phyloP scores from a whole-genome alignment of 176 grass and related monocot species.

The Zizania latifolia region DNA sequence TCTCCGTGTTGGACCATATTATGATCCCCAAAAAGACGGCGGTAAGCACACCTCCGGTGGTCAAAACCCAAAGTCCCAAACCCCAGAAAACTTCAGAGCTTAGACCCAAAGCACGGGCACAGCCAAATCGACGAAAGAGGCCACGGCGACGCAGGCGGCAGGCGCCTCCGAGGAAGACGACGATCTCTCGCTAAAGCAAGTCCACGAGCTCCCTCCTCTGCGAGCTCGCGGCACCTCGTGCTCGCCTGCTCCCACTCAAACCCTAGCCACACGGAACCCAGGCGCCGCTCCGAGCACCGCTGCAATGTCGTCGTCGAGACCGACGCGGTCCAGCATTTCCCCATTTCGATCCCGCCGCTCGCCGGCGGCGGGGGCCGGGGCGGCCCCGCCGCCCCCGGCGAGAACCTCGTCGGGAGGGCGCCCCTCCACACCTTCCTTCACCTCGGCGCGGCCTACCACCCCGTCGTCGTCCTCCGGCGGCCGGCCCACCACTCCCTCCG shows the following conservation, averaged over 20 bases:
- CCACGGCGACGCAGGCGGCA: conserved; percentile 7
- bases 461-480: conserved; percentile 41
- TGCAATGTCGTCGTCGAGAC: conserved; percentile 76
- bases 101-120: conserved; percentile 18
- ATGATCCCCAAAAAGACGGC: conserved; percentile 1
- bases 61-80: conserved; percentile 6
- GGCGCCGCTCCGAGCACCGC: not conserved
- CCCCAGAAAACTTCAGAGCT: conserved; percentile 36
- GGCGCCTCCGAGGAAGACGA: conserved; percentile 54
- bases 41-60: conserved; percentile 34
- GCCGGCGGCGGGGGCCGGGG: not conserved
- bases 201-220: conserved; percentile 31
- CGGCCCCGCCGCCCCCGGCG: conserved; percentile 27
- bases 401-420: conserved; percentile 41
- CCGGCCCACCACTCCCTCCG: conserved; percentile 40
- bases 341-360: conserved; percentile 84
- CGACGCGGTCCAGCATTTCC: conserved; percentile 80
- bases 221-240: conserved; percentile 15
- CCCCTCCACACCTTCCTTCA: conserved; percentile 32
- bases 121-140: conserved; percentile 14
- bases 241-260: conserved; percentile 29
- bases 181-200: conserved; percentile 42
- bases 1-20: too few relatives aligned
- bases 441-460: conserved; percentile 49
- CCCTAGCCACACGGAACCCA: conserved; percentile 34